Base-by-base conservation (phyloP, 2,329 filamentous ascomycete genomes). In the Alternaria sp. region DNA sequence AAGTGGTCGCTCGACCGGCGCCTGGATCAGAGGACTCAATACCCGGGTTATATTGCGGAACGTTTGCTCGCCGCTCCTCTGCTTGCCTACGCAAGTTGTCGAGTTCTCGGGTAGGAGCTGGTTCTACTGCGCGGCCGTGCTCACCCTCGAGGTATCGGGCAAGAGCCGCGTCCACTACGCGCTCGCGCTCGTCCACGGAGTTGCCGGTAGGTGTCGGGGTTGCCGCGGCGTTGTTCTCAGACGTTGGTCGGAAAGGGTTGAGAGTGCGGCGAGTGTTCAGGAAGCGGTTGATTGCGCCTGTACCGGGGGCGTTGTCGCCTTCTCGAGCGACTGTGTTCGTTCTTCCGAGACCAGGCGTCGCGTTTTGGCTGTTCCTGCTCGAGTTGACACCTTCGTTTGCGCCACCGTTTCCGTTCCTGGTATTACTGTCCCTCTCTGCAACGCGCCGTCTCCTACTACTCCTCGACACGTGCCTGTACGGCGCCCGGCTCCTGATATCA, bases 401-500 rank as follows among this genome's bases (percentile, higher is more conserved):
- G n/a, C 11, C 33, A 9, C 10, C 17, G 8, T 31, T 9, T n/a
- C 21, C n/a, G 9, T 21, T 31, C 9, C 29, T 26, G 31, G n/a
- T 42, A 45, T 46, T 44, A 9, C 14, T 36, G 24, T 8, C 45
- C 6, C 28, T 34, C 2, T 34, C 13, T 24, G 26, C 4, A 21
- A 17, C 41, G 8, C 28, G 37, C 13, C 49, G 37, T n/a, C 45
- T 58, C 17, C 51, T 41, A 11, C 40, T 29, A 31, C 48, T 51
- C 11, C 44, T 37, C 4, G 54, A 40, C 11, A 52, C 23, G 8
- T 41, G 54, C 4, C 33, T 50, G 8, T 46, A 49, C 7, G 50
- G 51, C 3, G 65, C 62, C 10, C 60, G 52, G 14, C 39, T 37
- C 31, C 61, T 57, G 17, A 68, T 50, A 23, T 53, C 34, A 23